Percentiles rank a stretch among this genome's conserved stretches.
Conservation (phyloP, 2,329 filamentous ascomycete species). For the Fusarium sp. region DNA sequence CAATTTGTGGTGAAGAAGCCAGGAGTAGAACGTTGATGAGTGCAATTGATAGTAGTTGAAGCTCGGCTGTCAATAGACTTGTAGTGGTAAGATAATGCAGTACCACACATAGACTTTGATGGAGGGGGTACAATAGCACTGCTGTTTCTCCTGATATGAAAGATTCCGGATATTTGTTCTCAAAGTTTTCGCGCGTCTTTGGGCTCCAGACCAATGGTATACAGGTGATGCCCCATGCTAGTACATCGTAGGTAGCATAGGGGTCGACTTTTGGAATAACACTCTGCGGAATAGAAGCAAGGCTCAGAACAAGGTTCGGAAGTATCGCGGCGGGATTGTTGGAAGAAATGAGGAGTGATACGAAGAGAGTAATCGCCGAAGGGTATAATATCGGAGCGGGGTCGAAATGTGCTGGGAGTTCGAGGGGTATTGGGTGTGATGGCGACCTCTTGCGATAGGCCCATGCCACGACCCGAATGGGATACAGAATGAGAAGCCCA, state of each 20-base stretch:
- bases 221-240: conserved; percentile 85
- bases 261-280: conserved; percentile 74
- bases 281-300: conserved; percentile 79
- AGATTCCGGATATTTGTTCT: conserved; percentile 50
- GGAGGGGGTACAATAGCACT: conserved; percentile 81
- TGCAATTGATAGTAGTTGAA: conserved; percentile 85
- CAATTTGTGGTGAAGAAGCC: conserved; percentile 81
- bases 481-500: conserved; percentile 64
- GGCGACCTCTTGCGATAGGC: conserved; percentile 55
- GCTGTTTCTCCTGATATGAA: conserved; percentile 66
- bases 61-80: conserved; percentile 85
- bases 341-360: conserved; percentile 77
- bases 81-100: conserved; percentile 87
- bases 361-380: conserved; percentile 77
- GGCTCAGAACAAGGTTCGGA: conserved; percentile 83
- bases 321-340: conserved; percentile 72
- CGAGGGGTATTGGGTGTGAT: conserved; percentile 55
- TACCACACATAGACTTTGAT: conserved; percentile 78
- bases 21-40: conserved; percentile 85
- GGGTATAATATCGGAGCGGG: conserved; percentile 93
- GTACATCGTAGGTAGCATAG: conserved; percentile 67
- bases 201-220: conserved; percentile 66
- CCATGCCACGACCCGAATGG: conserved; percentile 67
- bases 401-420: conserved; percentile 82
- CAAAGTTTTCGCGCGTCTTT: conserved; percentile 21